Base-by-base conservation (phyloP, 768 basidiomycete species). In the Chlorophyllum brunneum region DNA sequence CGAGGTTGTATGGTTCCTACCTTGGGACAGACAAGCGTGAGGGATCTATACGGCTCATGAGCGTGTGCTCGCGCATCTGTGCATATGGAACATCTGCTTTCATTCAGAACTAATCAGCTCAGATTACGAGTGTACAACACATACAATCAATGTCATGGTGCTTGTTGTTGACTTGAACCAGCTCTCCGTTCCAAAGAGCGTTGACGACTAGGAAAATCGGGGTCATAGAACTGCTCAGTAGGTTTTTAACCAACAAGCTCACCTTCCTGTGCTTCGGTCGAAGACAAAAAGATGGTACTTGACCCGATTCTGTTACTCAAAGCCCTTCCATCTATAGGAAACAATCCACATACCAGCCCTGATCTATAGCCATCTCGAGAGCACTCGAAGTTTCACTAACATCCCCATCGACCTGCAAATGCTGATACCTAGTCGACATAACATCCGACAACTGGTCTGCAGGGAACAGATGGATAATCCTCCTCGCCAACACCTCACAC, bases 341-440 rank as follows among this genome's bases (percentile, higher is more conserved):
- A n/a, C n/a, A 10, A 31, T 10, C 11, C 62, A 33, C 57, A 20
- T 61, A 92, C 91, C 92, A 92, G 59, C 92, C 83, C 48, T 90
- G 81, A 66, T 98, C 95, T 55, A 95, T 90, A n/a, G 95, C 93
- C 65, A 85, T 71, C 65, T 98, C 95, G 37, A 97, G 72, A 5
- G 88, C 86, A 60, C 88, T 92, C 4, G 81, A 73, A 59, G 83
- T 78, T 37, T 84, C 85, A 54, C 88, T 90, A 41, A 72, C 67
- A 51, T 90, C 90, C 0, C 88, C 92, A 61, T 95, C n/a, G 30
- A 73, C 62, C 63, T 91, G 84, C 34, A 71, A n/a, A n/a, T 88
- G 83, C 53, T 78, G 77, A 67, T 83, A 93, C 3, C 95, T 79
- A 2, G 80, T 85, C 10, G 87, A 85, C 84, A 97, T 86, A 54